Evolutionary conservation across 768 basidiomycete genomes (phyloP), one percentile per base, ranked within the genome.

Genomic region (Galerina sulciceps): DNA sequence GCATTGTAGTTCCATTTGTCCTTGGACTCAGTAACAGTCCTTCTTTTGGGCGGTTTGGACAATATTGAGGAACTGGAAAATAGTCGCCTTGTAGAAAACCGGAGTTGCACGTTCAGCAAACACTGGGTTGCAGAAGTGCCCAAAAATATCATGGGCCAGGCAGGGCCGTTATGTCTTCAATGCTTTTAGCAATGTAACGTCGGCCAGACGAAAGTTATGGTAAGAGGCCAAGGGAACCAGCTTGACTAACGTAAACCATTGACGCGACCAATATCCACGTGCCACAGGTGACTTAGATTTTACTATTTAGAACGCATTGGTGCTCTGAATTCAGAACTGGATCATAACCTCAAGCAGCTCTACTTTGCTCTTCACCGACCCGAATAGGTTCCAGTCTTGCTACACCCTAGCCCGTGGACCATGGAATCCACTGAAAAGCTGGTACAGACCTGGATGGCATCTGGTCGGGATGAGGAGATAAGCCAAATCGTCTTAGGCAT

Each of bases 1-100:
- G 76, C 70, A 68, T 93, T 93, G 75, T 90, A 94, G 75, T 94
- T 94, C 84, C 89, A 87, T 73, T 84, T 89, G 69, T 91, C 87
- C 54, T 69, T 70, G 6, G 75, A 71, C 44, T 75, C 72, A 34
- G 67, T 65, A 14, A 63, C 40, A 9, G 38, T 43, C 17, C 35
- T 57, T 35, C 47, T 64, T 51, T 57, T 62, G 20, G 56, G 42
- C 20, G 36, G 51, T 55, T 59, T 63, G 43, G 40, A 51, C 53
- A 63, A 60, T 23, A 37, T 55, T 55, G 56, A 44, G 20, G 59
- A 46, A 35, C 65, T 42, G 14, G 69, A 73, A 58, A 72, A 71
- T 23, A 60, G 23, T 31, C 67, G 61, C 44, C 60, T 62, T 60
- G 65, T 38, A 31, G 53, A 53, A 55, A 55, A 53, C 37, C 36